Base-by-base conservation (phyloP, 1,284 basidiomycete genomes). In the Fomitopsis palustris region DNA sequence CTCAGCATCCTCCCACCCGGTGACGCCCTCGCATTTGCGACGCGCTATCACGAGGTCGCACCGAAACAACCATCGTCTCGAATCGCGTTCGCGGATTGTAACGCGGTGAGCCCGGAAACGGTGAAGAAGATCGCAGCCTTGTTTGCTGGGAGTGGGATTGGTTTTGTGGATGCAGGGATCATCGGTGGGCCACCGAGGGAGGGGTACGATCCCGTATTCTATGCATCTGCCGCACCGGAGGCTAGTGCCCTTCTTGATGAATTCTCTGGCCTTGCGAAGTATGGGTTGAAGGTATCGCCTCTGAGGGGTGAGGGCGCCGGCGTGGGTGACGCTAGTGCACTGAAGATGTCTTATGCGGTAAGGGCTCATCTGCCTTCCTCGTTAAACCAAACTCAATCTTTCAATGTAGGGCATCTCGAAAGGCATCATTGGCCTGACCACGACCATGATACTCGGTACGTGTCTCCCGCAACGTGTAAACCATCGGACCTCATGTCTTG, bases 311-410 rank as follows among this genome's bases (percentile, higher is more conserved):
- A 81, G 56, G 79, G 78, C 23, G 75, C 72, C 1, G 78, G 78
- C 1, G 71, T 85, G 19, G 82, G 86, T 5, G 82, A 81, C 62
- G 84, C 84, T 4, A 86, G 83, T 63, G 83, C 83, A 4, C 67
- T 86, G 61, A 86, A 86, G 70, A 85, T 86, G 84, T 81, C 82
- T 17, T 84, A 86, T 67, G 82, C 82, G 56, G 84, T 86, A 52
- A n/a, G 25, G 3, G 5, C 23, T 39, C 29, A 4, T 47, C 39
- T 33, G 4, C n/a, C n/a, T 9, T 41, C 27, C 8, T 17, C 31
- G 29, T 2, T 16, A 19, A 17, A 5, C 10, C 21, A 17, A 16
- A 29, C 1, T 9, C 59, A 43, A 53, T 19, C 17, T 42, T 51
- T 31, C 25, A 21, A 19, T 54, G 21, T 64, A 84, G 81, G 83